phyloP scores from a whole-genome alignment of 2,329 filamentous ascomycete genomes.

The Mycogone perniciosa region DNA sequence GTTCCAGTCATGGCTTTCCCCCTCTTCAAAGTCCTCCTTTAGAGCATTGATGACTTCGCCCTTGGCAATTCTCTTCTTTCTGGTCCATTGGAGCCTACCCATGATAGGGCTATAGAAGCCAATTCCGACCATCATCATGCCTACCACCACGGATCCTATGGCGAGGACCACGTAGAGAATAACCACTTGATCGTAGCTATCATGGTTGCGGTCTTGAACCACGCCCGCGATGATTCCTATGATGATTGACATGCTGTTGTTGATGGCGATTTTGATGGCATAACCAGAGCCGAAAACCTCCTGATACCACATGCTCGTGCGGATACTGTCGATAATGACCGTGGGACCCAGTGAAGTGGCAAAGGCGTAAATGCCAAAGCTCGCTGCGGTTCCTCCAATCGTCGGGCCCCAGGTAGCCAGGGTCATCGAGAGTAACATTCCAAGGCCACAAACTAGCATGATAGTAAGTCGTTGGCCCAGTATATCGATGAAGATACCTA shows the following conservation, averaged over 20 bases:
- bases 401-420: constrained; percentile 46
- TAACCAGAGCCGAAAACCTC: constrained; percentile 56
- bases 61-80: constrained; percentile 42
- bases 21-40: constrained; percentile 34
- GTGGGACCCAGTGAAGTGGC: constrained; percentile 50
- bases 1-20: constrained; percentile 31
- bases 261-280: constrained; percentile 54
- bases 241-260: constrained; percentile 58
- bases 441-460: constrained; percentile 43
- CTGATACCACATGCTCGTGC: constrained; percentile 54
- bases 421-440: constrained; percentile 47
- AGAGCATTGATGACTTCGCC: constrained; percentile 38
- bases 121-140: constrained; percentile 31
- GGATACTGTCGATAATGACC: constrained; percentile 53
- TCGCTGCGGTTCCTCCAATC: constrained; percentile 47
- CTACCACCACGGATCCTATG: constrained; percentile 41
- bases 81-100: constrained; percentile 50
- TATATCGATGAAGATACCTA: constrained; percentile 52
- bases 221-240: constrained; percentile 51
- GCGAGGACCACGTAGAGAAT: constrained; percentile 51
- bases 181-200: constrained; percentile 50
- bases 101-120: constrained; percentile 37
- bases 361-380: constrained; percentile 54
- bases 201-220: constrained; percentile 51
- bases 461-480: constrained; percentile 49